Evolutionary conservation across 768 basidiomycete species (phyloP), one percentile per base, ranked within the genome.

Genomic region (Termitomyces sp.): DNA sequence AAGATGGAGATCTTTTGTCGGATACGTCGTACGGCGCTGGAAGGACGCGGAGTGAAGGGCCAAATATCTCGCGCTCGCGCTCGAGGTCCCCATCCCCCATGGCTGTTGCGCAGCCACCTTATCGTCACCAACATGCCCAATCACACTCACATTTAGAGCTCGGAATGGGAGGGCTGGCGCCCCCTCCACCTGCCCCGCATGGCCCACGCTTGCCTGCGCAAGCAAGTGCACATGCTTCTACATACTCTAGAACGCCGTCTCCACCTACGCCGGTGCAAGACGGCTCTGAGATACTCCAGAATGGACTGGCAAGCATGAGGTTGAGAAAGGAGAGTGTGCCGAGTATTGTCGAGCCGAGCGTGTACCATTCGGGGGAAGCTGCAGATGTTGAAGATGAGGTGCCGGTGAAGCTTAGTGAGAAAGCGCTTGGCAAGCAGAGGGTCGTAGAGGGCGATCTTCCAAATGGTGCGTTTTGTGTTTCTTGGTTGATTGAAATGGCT

Each of bases 381-480:
- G 69, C 67, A 22, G 68, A 26, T 26, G 26, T 26, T 4, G 26
- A 26, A 26, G 26, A 68, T 4, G 75, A 77, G 16, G 73, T 73
- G 14, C 82, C 80, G n/a, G 65, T 77, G 12, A 78, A 79, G 61
- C 94, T 90, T 0, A 94, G 91, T 68, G 88, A 82, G 36, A 97
- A 95, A 69, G 92, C 94, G 4, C 79, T 94, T 2, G 94, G 94
- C 18, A 97, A 96, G 74, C 80, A 90, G 63, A 80, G 76, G 64
- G 82, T 86, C 16, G 70, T 85, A 9, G 83, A 82, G 44, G 68
- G 71, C 38, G 81, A 83, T 50, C 76, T 75, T 9, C 58, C 70
- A 28, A 81, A 82, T 36, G 72, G 82, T 82, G 63, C 57, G 82
- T 76, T 54, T 30, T 43, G 44, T 26, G 24, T 42, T 35, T 47